Conservation (phyloP, 495 filamentous ascomycete species). For the Daldinia loculata region DNA sequence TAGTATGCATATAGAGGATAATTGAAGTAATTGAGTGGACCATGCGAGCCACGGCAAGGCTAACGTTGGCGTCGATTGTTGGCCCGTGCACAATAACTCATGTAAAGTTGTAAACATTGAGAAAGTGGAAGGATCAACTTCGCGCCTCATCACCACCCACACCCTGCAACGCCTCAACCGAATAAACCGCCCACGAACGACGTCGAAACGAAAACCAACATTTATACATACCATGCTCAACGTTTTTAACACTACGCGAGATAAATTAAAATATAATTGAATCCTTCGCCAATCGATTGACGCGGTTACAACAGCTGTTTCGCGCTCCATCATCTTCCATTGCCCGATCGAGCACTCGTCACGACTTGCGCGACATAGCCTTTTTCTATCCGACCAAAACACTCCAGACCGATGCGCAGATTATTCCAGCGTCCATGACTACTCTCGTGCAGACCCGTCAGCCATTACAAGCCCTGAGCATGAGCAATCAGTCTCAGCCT, state of each 20-base stretch:
- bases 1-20: neutral
- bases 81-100: slow-evolving; percentile 34
- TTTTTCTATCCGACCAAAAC: neutral
- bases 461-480: slow-evolving; percentile 67
- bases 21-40: neutral
- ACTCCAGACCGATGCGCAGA: slow-evolving; percentile 35
- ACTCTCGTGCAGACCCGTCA: slow-evolving; percentile 66
- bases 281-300: slow-evolving; percentile 26
- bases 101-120: slow-evolving; percentile 52
- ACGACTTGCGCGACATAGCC: slow-evolving; percentile 30
- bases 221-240: slow-evolving; percentile 22
- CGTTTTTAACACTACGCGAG: slow-evolving; percentile 4
- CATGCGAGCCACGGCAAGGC: slow-evolving; percentile 13
- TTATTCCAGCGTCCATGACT: slow-evolving; percentile 62
- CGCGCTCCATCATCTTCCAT: slow-evolving; percentile 16
- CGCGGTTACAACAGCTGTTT: slow-evolving; percentile 27
- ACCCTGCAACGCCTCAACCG: slow-evolving; percentile 28
- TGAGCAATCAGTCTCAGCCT: slow-evolving; percentile 65
- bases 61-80: slow-evolving; percentile 26
- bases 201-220: slow-evolving; percentile 26
- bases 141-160: slow-evolving; percentile 44
- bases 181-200: slow-evolving; percentile 17
- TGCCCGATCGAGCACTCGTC: slow-evolving; percentile 25
- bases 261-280: slow-evolving; percentile 23
- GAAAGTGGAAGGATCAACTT: slow-evolving; percentile 39